Base-by-base conservation (phyloP, 352 stramenopile species). In the Phytophthora parvispora region DNA sequence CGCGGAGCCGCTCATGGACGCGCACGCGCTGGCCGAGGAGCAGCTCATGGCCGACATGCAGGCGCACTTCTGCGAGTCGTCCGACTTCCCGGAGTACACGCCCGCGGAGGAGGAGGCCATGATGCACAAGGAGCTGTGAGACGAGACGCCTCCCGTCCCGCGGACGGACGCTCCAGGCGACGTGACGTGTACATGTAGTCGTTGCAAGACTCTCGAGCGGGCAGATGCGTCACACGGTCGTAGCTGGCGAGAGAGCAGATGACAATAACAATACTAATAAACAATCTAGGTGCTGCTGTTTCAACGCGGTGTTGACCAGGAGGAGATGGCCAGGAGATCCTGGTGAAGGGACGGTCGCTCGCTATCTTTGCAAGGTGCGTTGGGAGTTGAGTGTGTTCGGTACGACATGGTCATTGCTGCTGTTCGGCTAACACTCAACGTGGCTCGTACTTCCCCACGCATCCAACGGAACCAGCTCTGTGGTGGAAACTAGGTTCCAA, bases 31-130 rank as follows among this genome's bases (percentile, higher is more conserved):
- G 6, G 79, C 74, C 16, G 78, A 86, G 34, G 60, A 78, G 12
- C 60, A 86, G 49, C 52, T 92, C 20, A 72, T 78, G 29, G 52
- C 57, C 40, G 64, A 81, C 34, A 83, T 88, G 49, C 54, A 79
- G 45, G 38, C 53, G 28, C 34, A 69, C 49, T 94, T 91, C 64
- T 92, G 77, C 18, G 77, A 87, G 66, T 69, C 82, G 16, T 89
- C 86, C 13, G 84, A 92, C 64, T 92, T 91, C 59, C 84, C 84
- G 0, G 86, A 94, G 60, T 78, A 74, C 22, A 64, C 65, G 16
- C 64, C 74, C 15, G 69, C 69, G 2, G 60, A 89, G 49, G 83
- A 94, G 31, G 86, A 92, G 42, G 72, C 74, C 12, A 78, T 91
- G n/a, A 68, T 83, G 25, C 66, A 69, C 29, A 72, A 68, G 43